Evolutionary conservation across 345 rosid genomes (phyloP), one percentile per base, ranked within the genome.

Genomic region (Rhodomyrtus tomentosa): DNA sequence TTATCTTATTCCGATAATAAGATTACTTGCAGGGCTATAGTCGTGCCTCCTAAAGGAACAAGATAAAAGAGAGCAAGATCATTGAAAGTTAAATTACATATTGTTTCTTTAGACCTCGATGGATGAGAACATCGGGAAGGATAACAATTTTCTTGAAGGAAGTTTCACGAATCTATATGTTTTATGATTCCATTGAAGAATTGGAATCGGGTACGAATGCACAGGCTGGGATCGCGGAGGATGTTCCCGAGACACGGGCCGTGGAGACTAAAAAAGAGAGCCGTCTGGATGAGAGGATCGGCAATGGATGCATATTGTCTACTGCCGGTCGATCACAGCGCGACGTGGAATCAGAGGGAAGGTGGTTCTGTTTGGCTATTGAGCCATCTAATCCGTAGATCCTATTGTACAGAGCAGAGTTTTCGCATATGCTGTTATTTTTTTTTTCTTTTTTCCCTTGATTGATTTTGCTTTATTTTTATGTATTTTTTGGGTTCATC

Each of bases 261-360:
- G 3, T 36, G 40, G 56, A 32, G n/a, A 38, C 42, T 10, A 27
- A 27, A 21, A 36, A 49, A 9, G 49, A 59, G 22, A 29, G 85
- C 21, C 32, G 20, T 29, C 55, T 14, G 52, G 16, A 51, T 50
- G 85, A 51, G 81, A 36, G 81, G 49, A 36, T 40, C 2, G 27
- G 62, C 81, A 51, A 18, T 52, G 82, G 81, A 72, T 51, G 81
- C 51, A 73, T 22, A 6, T 59, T 50, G 3, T 32, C 50, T 40
- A 11, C 56, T 83, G 49, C 85, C n/a, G 24, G 56, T 68, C 45
- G 2, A 56, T 85, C 36, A 50, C 16, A 80, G 53, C 84, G 81
- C 79, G 89, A 86, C 90, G 84, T 90, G 52, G 45, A 81, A 92
- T 90, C 89, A 90, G 88, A 92, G 89, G 90, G 81, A 94, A 91